Conservation (phyloP, 2,329 filamentous ascomycete species). For the Calonectria hawksworthii region DNA sequence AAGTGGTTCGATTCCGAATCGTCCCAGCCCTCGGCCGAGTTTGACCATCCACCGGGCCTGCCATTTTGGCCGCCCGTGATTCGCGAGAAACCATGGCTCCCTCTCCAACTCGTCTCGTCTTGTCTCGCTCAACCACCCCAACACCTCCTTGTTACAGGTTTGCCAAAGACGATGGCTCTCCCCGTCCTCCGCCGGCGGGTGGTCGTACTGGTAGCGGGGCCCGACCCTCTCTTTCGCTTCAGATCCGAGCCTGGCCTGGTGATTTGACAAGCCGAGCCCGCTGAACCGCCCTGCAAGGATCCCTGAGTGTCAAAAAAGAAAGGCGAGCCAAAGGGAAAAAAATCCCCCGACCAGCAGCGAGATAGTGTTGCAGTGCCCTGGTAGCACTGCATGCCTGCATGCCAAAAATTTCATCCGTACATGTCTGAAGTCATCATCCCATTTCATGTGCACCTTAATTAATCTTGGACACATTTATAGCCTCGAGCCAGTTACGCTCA, state of each 20-base stretch:
- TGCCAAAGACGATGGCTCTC: constrained; percentile 33
- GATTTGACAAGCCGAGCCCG: constrained; percentile 3
- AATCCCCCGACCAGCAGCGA: neutral
- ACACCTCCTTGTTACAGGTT: constrained; percentile 47
- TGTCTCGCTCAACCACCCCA: constrained; percentile 22
- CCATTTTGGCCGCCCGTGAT: constrained; percentile 3
- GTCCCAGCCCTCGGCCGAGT: constrained; percentile 19
- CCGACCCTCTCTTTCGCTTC: neutral
- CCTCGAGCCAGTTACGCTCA: neutral
- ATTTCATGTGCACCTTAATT: neutral
- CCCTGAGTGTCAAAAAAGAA: neutral
- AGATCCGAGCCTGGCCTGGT: constrained; percentile 3
- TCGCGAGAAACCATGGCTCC: neutral
- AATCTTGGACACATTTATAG: neutral
- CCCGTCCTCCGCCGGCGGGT: constrained; percentile 29
- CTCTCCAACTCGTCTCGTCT: constrained; percentile 6
- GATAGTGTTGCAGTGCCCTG: neutral
- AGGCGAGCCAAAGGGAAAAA: neutral
- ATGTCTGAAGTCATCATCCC: neutral
- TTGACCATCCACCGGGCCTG: constrained; percentile 13
- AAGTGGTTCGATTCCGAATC: constrained; percentile 37
- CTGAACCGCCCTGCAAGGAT: constrained; percentile 9
- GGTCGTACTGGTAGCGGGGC: constrained; percentile 33
- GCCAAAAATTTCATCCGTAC: neutral
- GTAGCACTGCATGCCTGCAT: neutral